Base-by-base conservation (phyloP, 2,329 filamentous ascomycete species). In the Curvularia sp. region DNA sequence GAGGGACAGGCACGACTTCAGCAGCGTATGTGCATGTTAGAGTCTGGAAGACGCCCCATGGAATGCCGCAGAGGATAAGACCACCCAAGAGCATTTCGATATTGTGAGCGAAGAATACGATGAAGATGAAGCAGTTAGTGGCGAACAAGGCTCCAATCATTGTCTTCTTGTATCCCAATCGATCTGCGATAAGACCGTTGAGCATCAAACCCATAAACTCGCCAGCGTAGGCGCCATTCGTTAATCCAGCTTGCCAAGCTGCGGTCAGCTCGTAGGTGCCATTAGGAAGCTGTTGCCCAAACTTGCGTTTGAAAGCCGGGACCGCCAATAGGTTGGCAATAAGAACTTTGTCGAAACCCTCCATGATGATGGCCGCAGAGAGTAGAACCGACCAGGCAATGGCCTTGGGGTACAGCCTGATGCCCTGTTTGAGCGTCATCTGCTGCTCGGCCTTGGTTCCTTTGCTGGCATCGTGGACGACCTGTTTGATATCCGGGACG, bases 321-420 rank as follows among this genome's bases (percentile, higher is more conserved):
- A 80, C 79, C 30, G 74, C 80, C 62, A 86, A 92, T 68, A 95
- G 90, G 76, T 92, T 93, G 80, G 89, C 91, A 73, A 94, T 88
- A 59, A 96, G 81, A 68, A 86, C 88, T 60, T 94, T 84, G 75
- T 96, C 92, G 79, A 93, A 96, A 7, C 91, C 92, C 76, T 96
- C 92, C 93, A 97, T 97, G 69, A 87, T 88, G 73, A 96, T 95
- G 74, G 89, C 92, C 0, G 90, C 92, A 12, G 90, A 94, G 75
- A 97, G 92, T 58, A 96, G 81, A 50, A 96, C 73, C 69, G 89
- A 92, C 91, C 92, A 97, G 13, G 81, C 84, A 56, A 96, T 88
- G 39, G 93, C 93, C 81, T 96, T 94, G 61, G 92, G 92, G 74
- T 97, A 97, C 18, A 94, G 83, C 68, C 81, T 86, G 74, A 96